Conservation (phyloP, 441 rosid species). For the Isatis lusitanica region DNA sequence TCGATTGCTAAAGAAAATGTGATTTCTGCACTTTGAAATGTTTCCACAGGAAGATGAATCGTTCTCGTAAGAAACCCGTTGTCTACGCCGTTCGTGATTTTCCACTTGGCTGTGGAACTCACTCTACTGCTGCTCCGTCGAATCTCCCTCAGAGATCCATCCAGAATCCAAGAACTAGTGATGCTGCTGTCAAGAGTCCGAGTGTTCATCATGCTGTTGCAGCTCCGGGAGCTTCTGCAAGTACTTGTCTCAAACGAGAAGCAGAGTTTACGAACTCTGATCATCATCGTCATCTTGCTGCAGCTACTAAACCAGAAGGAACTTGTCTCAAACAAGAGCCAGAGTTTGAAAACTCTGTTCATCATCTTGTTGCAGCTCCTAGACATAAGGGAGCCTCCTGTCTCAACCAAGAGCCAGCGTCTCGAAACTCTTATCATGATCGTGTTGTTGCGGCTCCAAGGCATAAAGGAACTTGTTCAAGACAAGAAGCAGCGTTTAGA, state of each 20-base stretch:
- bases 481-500: neutral
- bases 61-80: neutral
- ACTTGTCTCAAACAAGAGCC: neutral
- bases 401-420: neutral
- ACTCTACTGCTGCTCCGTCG: neutral
- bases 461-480: neutral
- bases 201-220: neutral
- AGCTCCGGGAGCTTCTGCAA: neutral
- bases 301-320: neutral
- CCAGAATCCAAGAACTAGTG: neutral
- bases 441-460: neutral
- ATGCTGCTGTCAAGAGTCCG: neutral
- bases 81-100: conserved; percentile 21
- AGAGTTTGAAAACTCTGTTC: neutral
- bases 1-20: neutral
- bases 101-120: conserved; percentile 26
- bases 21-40: neutral
- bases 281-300: neutral
- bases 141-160: neutral
- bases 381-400: neutral
- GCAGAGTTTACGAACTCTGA: neutral
- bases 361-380: too few relatives aligned
- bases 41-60: conserved; percentile 14
- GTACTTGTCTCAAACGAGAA: neutral
- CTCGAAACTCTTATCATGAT: neutral